Evolutionary conservation across 2,329 filamentous ascomycete genomes (phyloP).

Genomic region (Sporothrix pallida): DNA sequence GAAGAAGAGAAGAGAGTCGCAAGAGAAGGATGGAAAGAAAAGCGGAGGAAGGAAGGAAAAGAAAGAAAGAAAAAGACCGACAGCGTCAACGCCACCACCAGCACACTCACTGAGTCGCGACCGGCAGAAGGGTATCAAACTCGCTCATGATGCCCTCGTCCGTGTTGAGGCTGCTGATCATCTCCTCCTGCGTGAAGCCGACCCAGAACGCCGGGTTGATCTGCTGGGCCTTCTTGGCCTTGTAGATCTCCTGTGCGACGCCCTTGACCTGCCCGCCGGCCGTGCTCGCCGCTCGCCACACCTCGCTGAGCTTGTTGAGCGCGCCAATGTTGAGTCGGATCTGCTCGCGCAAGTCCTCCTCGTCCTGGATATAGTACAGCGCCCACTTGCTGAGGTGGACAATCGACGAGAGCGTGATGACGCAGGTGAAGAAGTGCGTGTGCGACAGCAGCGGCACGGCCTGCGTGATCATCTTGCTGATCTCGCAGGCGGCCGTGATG

Average conservation of each 20-base stretch:
- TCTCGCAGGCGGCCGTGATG: slow-evolving; percentile 76
- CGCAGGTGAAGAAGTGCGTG: slow-evolving; percentile 83
- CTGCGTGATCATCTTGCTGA: slow-evolving; percentile 76
- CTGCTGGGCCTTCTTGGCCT: slow-evolving; percentile 62
- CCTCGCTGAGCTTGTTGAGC: slow-evolving; percentile 68
- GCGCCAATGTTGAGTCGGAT: slow-evolving; percentile 81
- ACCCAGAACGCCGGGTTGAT: slow-evolving; percentile 61
- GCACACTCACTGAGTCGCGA: slow-evolving; percentile 37
- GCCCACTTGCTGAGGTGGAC: slow-evolving; percentile 83
- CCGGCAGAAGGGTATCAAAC: slow-evolving; percentile 53
- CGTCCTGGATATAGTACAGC: slow-evolving; percentile 65
- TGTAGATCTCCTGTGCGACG: slow-evolving; percentile 78
- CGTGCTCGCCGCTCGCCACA: slow-evolving; percentile 74
- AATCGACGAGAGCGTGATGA: slow-evolving; percentile 77
- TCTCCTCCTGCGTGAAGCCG: slow-evolving; percentile 60
- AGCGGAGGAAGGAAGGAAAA: background rate
- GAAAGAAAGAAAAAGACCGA: background rate
- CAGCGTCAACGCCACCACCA: background rate
- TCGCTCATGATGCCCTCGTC: slow-evolving; percentile 66
- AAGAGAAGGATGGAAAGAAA: background rate
- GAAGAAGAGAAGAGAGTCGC: background rate
- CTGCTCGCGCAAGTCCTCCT: slow-evolving; percentile 72
- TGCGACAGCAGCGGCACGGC: slow-evolving; percentile 74
- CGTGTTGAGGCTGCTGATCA: slow-evolving; percentile 60
- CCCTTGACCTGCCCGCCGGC: slow-evolving; percentile 76